Base-by-base conservation (phyloP, 164 flowering plant genomes). In the Protea cynaroides region DNA sequence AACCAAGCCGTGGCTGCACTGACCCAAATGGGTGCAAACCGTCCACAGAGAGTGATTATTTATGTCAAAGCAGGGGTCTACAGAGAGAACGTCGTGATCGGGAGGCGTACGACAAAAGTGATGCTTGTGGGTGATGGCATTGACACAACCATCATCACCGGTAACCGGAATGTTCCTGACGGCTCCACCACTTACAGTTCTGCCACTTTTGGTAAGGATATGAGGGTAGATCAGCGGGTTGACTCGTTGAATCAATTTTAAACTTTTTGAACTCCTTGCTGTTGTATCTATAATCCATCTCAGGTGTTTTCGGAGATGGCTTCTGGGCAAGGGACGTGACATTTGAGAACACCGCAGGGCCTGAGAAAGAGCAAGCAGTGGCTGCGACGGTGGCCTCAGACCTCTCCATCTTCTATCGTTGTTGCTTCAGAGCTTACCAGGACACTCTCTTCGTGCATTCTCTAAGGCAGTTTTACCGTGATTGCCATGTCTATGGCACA, bases 331-430 rank as follows among this genome's bases (percentile, higher is more conserved):
- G 84, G 29, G 89, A 81, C 61, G 81, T 84, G 59, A 81, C 92
- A 37, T 84, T 88, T 55, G 90, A 86, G 78, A 88, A 88, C 82
- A 86, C 85, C 22, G 86, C 89, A 0, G 89, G 87, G 0, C 87
- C 86, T 0, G 34, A 57, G 1, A 83, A 80, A 59, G 78, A 78
- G 19, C 92, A 89, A 61, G 92, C 90, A 12, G 86, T 83, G 54
- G 90, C 88, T n/a, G 53, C 85, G 13, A 59, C 73, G 25, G 82
- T 80, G 10, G 61, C 65, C 8, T 80, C 86, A 0, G 92, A 89
- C 68, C 69, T 25, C 12, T 71, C 86, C 0, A 66, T 76, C 29
- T 81, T 89, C 56, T 81, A 89, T 29, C 61, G 81, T 0, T 89
- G 90, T 40, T 77, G 86, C 78, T 71, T 84, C 72, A 77, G 51